Evolutionary conservation across 176 grass and related monocot species (phyloP).

Genomic region (Lolium perenne): DNA sequence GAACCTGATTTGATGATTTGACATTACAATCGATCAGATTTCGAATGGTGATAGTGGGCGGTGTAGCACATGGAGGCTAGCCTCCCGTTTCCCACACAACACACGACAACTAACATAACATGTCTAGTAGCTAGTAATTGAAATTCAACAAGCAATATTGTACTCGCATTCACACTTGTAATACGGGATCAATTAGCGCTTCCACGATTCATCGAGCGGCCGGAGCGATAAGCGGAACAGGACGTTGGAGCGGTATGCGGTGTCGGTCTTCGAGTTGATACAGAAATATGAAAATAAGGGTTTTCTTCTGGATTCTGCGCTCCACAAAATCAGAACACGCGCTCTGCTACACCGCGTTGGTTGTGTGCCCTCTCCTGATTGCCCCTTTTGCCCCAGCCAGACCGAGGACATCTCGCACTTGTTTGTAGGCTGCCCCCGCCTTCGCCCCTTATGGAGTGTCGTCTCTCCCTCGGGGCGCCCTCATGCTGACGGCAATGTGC

Average conservation of each 20-base stretch:
- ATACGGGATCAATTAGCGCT: not conserved
- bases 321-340: too few relatives aligned
- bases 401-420: too few relatives aligned
- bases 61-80: not conserved
- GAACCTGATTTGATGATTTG: not conserved
- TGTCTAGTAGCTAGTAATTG: not conserved
- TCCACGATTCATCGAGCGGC: not conserved
- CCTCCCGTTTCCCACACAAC: not conserved
- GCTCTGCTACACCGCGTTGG: too few relatives aligned
- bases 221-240: constrained; percentile 54
- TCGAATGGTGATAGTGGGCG: not conserved
- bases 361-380: too few relatives aligned
- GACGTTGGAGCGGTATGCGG: constrained; percentile 66
- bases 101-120: not conserved
- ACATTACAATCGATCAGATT: not conserved
- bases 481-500: too few relatives aligned
- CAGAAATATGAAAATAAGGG: too few relatives aligned
- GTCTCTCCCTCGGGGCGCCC: too few relatives aligned
- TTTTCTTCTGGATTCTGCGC: too few relatives aligned
- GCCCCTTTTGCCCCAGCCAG: too few relatives aligned
- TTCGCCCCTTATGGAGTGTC: too few relatives aligned
- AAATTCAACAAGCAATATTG: not conserved
- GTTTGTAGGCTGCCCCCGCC: too few relatives aligned
- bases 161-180: not conserved
- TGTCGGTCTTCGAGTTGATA: constrained; percentile 55